phyloP scores from a whole-genome alignment of 768 basidiomycete genomes.

The Saitozyma podzolica region DNA sequence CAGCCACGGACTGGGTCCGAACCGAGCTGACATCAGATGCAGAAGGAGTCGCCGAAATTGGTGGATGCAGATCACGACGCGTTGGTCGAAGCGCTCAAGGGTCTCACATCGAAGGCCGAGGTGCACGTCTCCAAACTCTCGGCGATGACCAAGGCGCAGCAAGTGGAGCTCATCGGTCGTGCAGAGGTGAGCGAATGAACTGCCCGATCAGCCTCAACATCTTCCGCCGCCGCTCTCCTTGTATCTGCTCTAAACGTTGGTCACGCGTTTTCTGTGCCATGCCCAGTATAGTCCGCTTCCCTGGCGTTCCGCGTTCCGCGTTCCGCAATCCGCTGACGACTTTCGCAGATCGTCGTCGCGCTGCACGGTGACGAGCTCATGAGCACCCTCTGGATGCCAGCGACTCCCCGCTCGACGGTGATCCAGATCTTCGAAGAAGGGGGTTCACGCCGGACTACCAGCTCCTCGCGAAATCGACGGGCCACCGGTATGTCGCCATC shows the following conservation, averaged over 20 bases:
- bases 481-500: slow-evolving; percentile 40
- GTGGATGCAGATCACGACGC: slow-evolving; percentile 24
- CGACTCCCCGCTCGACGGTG: slow-evolving; percentile 30
- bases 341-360: slow-evolving; percentile 37
- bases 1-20: background rate
- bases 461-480: slow-evolving; percentile 32
- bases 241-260: too few species aligned
- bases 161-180: slow-evolving; percentile 37
- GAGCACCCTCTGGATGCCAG: slow-evolving; percentile 44
- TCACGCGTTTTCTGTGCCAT: background rate
- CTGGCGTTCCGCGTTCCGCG: background rate
- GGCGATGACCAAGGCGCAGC: slow-evolving; percentile 33
- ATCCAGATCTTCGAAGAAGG: slow-evolving; percentile 47
- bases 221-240: too few species aligned
- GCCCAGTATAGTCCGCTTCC: background rate
- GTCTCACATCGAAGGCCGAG: slow-evolving; percentile 41
- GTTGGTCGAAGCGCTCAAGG: slow-evolving; percentile 40
- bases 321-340: background rate
- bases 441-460: slow-evolving; percentile 43
- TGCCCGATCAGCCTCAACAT: too few species aligned
- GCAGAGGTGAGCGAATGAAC: slow-evolving; percentile 27
- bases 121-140: slow-evolving; percentile 44
- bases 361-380: slow-evolving; percentile 41
- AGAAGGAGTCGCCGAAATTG: slow-evolving; percentile 39
- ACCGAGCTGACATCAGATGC: background rate